Percentiles rank a stretch among this genome's conserved stretches.
phyloP scores from a whole-genome alignment of 2,329 filamentous ascomycete species.

The Epichloe gansuensis region DNA sequence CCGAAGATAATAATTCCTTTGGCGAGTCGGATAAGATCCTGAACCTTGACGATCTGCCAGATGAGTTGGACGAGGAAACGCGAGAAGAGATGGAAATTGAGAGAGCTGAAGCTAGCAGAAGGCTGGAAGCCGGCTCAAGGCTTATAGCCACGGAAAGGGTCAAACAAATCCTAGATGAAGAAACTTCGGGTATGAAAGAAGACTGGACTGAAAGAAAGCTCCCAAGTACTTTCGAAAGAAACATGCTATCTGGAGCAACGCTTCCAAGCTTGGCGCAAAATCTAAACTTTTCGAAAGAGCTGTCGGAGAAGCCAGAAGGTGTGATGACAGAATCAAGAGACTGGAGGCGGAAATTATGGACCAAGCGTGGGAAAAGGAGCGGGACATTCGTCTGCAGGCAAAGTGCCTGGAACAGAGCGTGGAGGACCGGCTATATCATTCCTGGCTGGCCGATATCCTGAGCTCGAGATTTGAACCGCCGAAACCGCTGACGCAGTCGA shows the following conservation, averaged over 20 bases:
- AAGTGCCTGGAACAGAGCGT: constrained; percentile 52
- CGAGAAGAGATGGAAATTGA: constrained; percentile 47
- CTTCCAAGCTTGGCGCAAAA: constrained; percentile 29
- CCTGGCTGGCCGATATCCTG: constrained; percentile 38
- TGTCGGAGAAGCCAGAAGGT: constrained; percentile 27
- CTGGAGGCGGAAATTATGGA: constrained; percentile 39
- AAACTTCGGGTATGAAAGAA: constrained; percentile 35
- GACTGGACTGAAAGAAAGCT: constrained; percentile 49
- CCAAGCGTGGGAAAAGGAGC: constrained; percentile 38
- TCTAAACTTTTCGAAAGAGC: constrained; percentile 30
- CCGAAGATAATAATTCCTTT: constrained; percentile 3
- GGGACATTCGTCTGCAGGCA: constrained; percentile 43
- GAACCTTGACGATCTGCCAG: constrained; percentile 24
- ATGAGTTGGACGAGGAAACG: constrained; percentile 39
- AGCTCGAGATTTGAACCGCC: constrained; percentile 27
- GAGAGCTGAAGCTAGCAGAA: constrained; percentile 6
- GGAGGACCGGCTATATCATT: constrained; percentile 41
- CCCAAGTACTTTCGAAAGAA: constrained; percentile 43
- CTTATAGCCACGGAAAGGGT: constrained; percentile 28
- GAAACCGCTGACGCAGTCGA: constrained; percentile 18
- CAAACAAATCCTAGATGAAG: constrained; percentile 38
- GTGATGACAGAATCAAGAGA: constrained; percentile 42
- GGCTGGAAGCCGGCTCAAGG: constrained; percentile 18
- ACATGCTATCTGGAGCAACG: constrained; percentile 47
- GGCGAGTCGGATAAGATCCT: constrained; percentile 28